These are phyloP conservation scores for Hymenochaete sp. DNA, from an alignment of 1,284 basidiomycete genomes.

Conservation along the genomic window DNA sequence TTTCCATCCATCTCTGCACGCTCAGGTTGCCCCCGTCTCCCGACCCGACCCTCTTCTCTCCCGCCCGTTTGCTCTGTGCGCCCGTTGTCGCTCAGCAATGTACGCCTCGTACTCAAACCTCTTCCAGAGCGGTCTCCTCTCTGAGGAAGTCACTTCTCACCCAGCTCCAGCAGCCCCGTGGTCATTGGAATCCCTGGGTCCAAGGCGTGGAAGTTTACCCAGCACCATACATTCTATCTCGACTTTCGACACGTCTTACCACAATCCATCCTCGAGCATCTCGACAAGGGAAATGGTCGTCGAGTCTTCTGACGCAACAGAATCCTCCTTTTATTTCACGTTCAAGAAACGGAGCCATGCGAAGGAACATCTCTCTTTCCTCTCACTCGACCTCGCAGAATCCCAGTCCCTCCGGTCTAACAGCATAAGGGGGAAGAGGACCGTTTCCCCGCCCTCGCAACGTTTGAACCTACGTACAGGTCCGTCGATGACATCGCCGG, in stretches of 20 bases:
- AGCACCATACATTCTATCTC: slow-evolving; percentile 30
- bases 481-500: neutral
- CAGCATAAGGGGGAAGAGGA: slow-evolving; percentile 26
- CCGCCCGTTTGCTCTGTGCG: neutral
- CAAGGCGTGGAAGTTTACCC: slow-evolving; percentile 35
- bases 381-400: slow-evolving; percentile 55
- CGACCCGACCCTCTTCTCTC: neutral
- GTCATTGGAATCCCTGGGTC: slow-evolving; percentile 24
- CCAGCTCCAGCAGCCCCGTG: slow-evolving; percentile 26
- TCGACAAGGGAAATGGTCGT: slow-evolving; percentile 23
- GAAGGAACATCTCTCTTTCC: slow-evolving; percentile 41
- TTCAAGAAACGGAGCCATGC: slow-evolving; percentile 35
- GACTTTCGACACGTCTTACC: slow-evolving; percentile 18
- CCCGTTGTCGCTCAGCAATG: neutral
- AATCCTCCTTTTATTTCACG: slow-evolving; percentile 38
- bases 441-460: neutral
- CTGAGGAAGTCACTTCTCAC: slow-evolving; percentile 26
- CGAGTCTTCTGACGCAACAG: slow-evolving; percentile 24
- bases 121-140: slow-evolving; percentile 52
- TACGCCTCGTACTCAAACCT: slow-evolving; percentile 56
- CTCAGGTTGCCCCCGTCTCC: too few species aligned
- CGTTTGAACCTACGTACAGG: neutral
- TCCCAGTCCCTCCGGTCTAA: slow-evolving; percentile 37
- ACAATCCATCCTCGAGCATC: slow-evolving; percentile 24
- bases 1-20: too few species aligned